Base-by-base conservation (phyloP, 2,329 filamentous ascomycete genomes). In the Fusarium lyarnte region DNA sequence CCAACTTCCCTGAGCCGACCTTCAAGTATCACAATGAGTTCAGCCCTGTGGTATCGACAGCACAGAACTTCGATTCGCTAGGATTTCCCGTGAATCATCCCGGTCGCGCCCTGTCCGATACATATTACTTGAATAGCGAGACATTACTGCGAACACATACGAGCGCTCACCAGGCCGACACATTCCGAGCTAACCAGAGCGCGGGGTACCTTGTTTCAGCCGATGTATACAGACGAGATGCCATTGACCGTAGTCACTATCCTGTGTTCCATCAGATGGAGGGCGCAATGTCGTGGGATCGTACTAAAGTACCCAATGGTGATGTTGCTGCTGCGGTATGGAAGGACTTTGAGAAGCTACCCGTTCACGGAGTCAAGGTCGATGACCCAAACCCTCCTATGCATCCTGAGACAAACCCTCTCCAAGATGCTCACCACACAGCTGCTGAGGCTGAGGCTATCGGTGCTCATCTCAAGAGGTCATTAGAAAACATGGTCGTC, bases 241-340 rank as follows among this genome's bases (percentile, higher is more conserved):
- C 95, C 63, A 92, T 99, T 78, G 96, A 99, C 82, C 90, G 93
- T 63, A 96, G 92, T 76, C 96, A 99, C 83, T 98, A 98, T 82
- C 96, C 96, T 1, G 90, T 97, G 65, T 99, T 99, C 82, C 96
- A 99, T 83, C 96, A 99, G 84, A 98, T 98, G 95, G 96, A 99
- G 81, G 95, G 94, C 17, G 95, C 95, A 13, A 88, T 92, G 75
- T 92, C 94, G 59, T 99, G 96, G 95, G 92, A 96, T 79, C 89
- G 94, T 14, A 85, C 80, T 33, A 87, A 84, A 79, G 88, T 88
- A 47, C 86, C 84, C 60, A 85, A 82, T 66, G 87, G 86, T 23
- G 87, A 92, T 72, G 80, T 94, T 23, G 88, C 88, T 2, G 84
- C 89, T 21, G 88, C 89, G 17, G 90, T 98, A 12, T 89, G 87